phyloP scores from a whole-genome alignment of 148 eudicot genomes.

The Fagopyrum tataricum region DNA sequence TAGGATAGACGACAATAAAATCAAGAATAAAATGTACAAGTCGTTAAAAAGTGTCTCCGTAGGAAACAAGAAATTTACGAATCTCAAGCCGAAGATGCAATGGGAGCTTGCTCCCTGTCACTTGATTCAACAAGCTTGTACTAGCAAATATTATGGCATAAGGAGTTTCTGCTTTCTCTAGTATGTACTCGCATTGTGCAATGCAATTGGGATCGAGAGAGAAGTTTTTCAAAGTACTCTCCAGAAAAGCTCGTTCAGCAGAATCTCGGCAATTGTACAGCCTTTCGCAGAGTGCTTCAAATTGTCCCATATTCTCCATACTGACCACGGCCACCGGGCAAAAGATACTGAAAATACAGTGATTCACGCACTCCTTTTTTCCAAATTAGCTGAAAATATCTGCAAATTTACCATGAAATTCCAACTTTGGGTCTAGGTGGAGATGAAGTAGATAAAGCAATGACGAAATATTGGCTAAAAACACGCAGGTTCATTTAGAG shows the following conservation, averaged over 20 bases:
- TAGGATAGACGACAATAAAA: no score
- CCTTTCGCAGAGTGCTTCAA: constrained; percentile 91
- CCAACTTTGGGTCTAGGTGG: constrained; percentile 35
- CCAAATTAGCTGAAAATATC: constrained; percentile 26
- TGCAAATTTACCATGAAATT: constrained; percentile 35
- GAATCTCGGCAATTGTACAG: constrained; percentile 92
- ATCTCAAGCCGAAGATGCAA: constrained; percentile 88
- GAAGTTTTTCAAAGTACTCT: constrained; percentile 73
- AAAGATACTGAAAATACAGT: constrained; percentile 17
- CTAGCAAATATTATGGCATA: constrained; percentile 89
- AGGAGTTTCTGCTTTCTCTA: constrained; percentile 81
- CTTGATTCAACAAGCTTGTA: constrained; percentile 97
- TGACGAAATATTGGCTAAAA: constrained; percentile 12
- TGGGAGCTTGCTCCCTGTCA: constrained; percentile 69
- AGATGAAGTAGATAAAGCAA: constrained; percentile 19
- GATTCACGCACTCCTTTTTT: constrained; percentile 22
- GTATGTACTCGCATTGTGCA: constrained; percentile 80
- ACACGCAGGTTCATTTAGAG: background rate
- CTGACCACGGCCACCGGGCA: constrained; percentile 55
- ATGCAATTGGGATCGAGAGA: constrained; percentile 69
- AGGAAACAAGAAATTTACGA: constrained; percentile 54
- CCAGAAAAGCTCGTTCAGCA: constrained; percentile 86
- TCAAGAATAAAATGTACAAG: no score
- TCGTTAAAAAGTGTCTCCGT: background rate
- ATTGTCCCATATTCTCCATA: constrained; percentile 89